phyloP scores from a whole-genome alignment of 2,329 filamentous ascomycete species.

The Calonectria multiphialidica region DNA sequence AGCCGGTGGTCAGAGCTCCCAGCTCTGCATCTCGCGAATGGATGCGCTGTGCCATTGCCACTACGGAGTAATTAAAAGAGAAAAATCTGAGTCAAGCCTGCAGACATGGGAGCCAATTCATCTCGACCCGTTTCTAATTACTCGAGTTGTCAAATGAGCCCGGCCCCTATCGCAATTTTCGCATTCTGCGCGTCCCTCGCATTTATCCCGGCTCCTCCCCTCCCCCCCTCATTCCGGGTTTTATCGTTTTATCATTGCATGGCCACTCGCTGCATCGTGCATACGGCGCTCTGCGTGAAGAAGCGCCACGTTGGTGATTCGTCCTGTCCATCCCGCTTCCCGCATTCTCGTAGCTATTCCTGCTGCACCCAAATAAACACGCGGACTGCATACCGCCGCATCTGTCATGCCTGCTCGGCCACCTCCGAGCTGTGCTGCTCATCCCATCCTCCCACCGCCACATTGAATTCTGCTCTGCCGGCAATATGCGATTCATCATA shows the following conservation, averaged over 20 bases:
- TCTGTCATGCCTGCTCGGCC: slow-evolving; percentile 18
- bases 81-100: background rate
- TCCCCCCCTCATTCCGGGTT: background rate
- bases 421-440: slow-evolving; percentile 5
- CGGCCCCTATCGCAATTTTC: slow-evolving; percentile 6
- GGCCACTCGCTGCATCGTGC: slow-evolving; percentile 14
- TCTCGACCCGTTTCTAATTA: background rate
- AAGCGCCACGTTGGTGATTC: slow-evolving; percentile 16
- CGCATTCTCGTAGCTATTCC: slow-evolving; percentile 3
- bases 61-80: background rate
- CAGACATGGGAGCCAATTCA: background rate
- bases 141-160: background rate
- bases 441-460: slow-evolving; percentile 2
- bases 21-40: background rate
- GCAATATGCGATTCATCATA: background rate
- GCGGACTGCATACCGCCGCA: background rate
- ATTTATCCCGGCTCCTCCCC: background rate
- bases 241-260: slow-evolving; percentile 19
- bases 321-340: background rate
- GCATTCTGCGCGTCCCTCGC: slow-evolving; percentile 1
- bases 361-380: slow-evolving; percentile 10
- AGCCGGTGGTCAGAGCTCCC: slow-evolving; percentile 18
- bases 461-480: background rate
- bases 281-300: slow-evolving; percentile 12
- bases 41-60: background rate